Evolutionary conservation across 2,329 filamentous ascomycete genomes (phyloP).

Genomic region (Zymoseptoria passerinii): DNA sequence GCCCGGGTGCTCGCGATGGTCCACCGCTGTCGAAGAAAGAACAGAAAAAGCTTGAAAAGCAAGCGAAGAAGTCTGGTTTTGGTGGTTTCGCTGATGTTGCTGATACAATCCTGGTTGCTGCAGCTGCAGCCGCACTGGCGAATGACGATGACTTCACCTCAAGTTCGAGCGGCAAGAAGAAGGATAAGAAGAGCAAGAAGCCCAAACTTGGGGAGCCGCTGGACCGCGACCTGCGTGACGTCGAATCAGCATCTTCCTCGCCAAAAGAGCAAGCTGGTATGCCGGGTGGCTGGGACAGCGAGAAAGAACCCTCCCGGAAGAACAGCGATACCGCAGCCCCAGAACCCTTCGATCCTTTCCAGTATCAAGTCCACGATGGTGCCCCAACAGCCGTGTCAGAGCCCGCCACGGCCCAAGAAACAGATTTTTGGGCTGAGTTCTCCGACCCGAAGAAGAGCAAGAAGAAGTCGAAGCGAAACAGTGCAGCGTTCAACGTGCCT

Average conservation of each 20-base stretch:
- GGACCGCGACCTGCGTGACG: slow-evolving; percentile 29
- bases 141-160: slow-evolving; percentile 16
- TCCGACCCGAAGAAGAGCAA: slow-evolving; percentile 31
- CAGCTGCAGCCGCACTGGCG: slow-evolving; percentile 16
- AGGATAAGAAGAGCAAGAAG: slow-evolving; percentile 34
- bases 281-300: slow-evolving; percentile 23
- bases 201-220: slow-evolving; percentile 23
- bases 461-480: slow-evolving; percentile 39
- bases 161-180: slow-evolving; percentile 20
- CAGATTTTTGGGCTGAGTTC: slow-evolving; percentile 16
- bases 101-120: slow-evolving; percentile 21
- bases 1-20: slow-evolving; percentile 1
- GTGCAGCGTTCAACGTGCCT: slow-evolving; percentile 34
- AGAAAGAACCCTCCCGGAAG: slow-evolving; percentile 11
- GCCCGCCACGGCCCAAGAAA: slow-evolving; percentile 12
- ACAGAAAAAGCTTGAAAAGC: slow-evolving; percentile 20
- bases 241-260: slow-evolving; percentile 13
- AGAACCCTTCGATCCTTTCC: slow-evolving; percentile 11
- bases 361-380: slow-evolving; percentile 16
- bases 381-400: slow-evolving; percentile 4
- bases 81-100: slow-evolving; percentile 24
- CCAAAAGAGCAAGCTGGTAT: slow-evolving; percentile 12
- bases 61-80: slow-evolving; percentile 5
- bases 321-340: slow-evolving; percentile 17
- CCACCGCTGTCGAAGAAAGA: slow-evolving; percentile 19